Evolutionary conservation across 192 early-diverging fungal species (phyloP), one percentile per base, ranked within the genome.

Genomic region (Podila minutissima): DNA sequence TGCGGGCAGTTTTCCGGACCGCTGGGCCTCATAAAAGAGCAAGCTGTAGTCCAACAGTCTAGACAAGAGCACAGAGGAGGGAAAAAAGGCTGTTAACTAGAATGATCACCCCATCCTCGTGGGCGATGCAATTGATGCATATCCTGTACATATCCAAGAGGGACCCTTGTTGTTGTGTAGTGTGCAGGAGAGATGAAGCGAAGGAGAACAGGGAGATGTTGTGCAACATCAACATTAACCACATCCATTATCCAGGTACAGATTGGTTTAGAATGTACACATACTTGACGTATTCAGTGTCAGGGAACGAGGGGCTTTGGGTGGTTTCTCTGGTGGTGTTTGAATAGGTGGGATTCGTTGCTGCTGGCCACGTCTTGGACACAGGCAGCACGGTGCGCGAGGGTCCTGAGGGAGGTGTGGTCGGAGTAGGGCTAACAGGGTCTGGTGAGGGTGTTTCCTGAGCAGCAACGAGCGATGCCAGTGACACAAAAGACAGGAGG

Each of bases 11-110:
- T 79, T 83, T 24, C 89, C 89, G 59, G 86, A 83, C 55, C 86
- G 71, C 61, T 88, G 87, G 13, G 89, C 89, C 67, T 90, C 89
- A 64, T 87, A 90, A 63, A 90, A 90, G 62, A 76, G 72, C 12
- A 90, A 59, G 5, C 84, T 83, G 38, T 87, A 77, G 62, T 83
- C 81, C 29, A 90, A 58, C 22, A 90, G 38, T 55, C 77, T 81
- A 65, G 26, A 59, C n/a, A n/a, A 38, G 10, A 7, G 19, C 26
- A 29, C 17, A 48, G 17, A 61, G 8, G 38, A 32, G n/a, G n/a
- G 10, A 7, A 46, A 8, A 8, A 20, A 61, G 46, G 1, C 26
- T 32, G 55, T 19, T 66, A 60, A 19, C 24, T 29, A 31, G 28
- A 60, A 31, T 31, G 15, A 29, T 17, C 33, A 22, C 53, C 20